Evolutionary conservation across 2,329 filamentous ascomycete species (phyloP).

Genomic region (Neonectria neomacrospora): DNA sequence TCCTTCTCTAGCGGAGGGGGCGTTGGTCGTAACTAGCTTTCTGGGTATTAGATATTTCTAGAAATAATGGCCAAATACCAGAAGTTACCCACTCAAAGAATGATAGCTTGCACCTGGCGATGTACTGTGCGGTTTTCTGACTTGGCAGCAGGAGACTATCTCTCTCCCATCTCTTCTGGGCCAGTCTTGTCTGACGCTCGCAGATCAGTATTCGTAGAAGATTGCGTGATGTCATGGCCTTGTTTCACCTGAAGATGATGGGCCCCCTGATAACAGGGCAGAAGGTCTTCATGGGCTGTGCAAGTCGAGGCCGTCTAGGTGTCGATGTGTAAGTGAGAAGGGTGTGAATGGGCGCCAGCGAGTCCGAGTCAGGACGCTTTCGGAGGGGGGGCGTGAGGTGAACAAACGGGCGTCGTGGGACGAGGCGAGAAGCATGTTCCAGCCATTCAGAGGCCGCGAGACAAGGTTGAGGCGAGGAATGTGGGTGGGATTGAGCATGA

Average conservation of each 20-base stretch:
- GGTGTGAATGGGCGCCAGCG: background rate
- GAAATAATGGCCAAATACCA: conserved; percentile 64
- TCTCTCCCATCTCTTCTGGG: too few relatives aligned
- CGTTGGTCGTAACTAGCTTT: conserved; percentile 68
- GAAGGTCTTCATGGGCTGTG: background rate
- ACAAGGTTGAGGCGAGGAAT: background rate
- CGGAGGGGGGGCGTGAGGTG: background rate
- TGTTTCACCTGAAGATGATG: background rate
- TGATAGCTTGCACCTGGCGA: background rate
- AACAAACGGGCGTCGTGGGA: conserved; percentile 7
- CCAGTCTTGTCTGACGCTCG: too few relatives aligned
- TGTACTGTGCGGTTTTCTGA: background rate
- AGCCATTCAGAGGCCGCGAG: background rate
- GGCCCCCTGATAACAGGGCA: background rate
- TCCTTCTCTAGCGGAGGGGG: conserved; percentile 43
- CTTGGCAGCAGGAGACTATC: too few relatives aligned
- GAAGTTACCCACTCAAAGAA: conserved; percentile 72
- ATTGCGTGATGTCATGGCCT: conserved; percentile 3
- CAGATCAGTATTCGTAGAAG: background rate
- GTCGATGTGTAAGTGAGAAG: background rate
- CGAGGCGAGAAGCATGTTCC: background rate
- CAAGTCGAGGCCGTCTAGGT: background rate
- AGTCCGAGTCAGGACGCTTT: background rate
- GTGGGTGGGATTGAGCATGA: background rate
- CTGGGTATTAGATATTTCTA: conserved; percentile 68